Base-by-base conservation (phyloP, 129 eudicot genomes). In the Silybum marianum region DNA sequence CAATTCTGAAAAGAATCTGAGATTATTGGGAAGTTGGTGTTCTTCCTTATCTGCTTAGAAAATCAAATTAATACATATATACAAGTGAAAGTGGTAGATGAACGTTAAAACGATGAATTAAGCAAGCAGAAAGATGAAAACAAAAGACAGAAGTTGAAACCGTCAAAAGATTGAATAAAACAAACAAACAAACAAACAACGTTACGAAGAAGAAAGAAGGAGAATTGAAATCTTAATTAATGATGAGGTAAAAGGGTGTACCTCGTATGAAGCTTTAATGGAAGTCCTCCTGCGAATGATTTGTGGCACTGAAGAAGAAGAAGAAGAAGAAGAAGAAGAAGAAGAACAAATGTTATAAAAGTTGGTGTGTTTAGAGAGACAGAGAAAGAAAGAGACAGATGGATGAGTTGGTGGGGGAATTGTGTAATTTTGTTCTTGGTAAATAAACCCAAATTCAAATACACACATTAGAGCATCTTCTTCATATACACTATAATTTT, bases 81-180 rank as follows among this genome's bases (percentile, higher is more conserved):
- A 23, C 25, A 82, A 10, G 46, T 12, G 1, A 65, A 44, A 73
- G 46, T 22, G 69, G 26, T 12, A 62, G 34, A 30, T 38, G 76
- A 79, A 82, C 32, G 67, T 75, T 32, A n/a, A 32, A 44, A 69
- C 36, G 26, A 42, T 69, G 40, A 36, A 36, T 69, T 23, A 46
- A 36, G 4, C 3, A 44, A 63, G 44, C 16, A 71, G 60, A 54
- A 26, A 71, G 80, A 69, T 78, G 72, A 66, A 66, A 51, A 8
- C 9, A 72, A 71, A 30, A 60, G 19, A 28, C 46, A 71, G 22
- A 83, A 83, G 73, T 23, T 48, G 60, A 75, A 82, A 82, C 71
- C 19, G 71, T 69, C 66, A 82, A 66, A 7, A 7, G 28, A 21
- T 65, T 23, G 28, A 26, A 72, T 9, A 24, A 16, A 71, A 54